Evolutionary conservation across 805 yeast genomes (phyloP).

Genomic region (Candida ficus): DNA sequence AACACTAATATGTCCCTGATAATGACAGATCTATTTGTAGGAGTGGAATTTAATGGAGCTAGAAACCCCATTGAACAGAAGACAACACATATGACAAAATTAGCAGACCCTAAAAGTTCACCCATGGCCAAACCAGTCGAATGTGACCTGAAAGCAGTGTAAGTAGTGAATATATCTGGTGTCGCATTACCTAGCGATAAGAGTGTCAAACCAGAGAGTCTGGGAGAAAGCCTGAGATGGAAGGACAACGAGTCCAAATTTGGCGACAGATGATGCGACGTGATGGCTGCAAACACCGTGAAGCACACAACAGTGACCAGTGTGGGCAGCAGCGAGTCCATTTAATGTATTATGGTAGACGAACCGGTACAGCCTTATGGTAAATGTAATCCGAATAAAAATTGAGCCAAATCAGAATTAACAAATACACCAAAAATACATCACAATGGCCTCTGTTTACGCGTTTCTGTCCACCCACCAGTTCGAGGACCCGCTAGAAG

Average conservation of each 20-base stretch:
- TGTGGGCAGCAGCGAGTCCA: not conserved
- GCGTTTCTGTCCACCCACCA: constrained; percentile 3
- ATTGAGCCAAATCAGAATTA: too few relatives aligned
- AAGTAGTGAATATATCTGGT: constrained; percentile 84
- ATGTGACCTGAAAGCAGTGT: constrained; percentile 70
- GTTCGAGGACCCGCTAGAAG: constrained; percentile 24
- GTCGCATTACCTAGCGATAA: constrained; percentile 90
- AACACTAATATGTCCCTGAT: constrained; percentile 60
- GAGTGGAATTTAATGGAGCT: constrained; percentile 45
- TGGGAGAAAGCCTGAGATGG: constrained; percentile 60
- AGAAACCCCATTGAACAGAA: constrained; percentile 73
- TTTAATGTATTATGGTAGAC: too few relatives aligned
- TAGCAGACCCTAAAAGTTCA: constrained; percentile 86
- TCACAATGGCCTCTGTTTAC: not conserved
- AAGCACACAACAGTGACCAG: constrained; percentile 28
- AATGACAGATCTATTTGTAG: constrained; percentile 39
- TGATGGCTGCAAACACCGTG: constrained; percentile 65
- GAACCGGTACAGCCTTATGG: too few relatives aligned
- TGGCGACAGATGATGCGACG: constrained; percentile 80
- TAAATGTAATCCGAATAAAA: too few relatives aligned
- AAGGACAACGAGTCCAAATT: constrained; percentile 64
- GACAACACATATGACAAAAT: constrained; percentile 74
- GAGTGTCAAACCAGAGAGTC: constrained; percentile 79
- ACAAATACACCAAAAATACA: not conserved
- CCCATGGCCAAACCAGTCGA: constrained; percentile 79